Conservation (phyloP, 2,329 filamentous ascomycete species). For the Fusarium cicatricum region DNA sequence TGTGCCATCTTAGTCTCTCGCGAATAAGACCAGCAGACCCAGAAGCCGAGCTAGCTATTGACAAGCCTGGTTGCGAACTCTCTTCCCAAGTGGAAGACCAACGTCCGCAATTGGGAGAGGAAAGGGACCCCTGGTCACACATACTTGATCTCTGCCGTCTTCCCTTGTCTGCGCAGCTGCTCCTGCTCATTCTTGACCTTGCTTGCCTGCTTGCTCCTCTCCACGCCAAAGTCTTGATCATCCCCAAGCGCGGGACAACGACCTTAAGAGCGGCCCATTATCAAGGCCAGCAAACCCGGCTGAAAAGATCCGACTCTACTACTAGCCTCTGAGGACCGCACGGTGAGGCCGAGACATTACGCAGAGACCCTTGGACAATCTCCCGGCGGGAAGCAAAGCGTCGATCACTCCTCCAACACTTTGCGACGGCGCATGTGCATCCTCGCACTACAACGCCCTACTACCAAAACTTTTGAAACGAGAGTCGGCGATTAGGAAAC, state of each 20-base stretch:
- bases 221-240: neutral
- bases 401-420: conserved; percentile 7
- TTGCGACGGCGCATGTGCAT: conserved; percentile 2
- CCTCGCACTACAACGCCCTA: conserved; percentile 2
- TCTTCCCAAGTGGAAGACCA: conserved; percentile 10
- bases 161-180: conserved; percentile 6
- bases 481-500: conserved; percentile 2
- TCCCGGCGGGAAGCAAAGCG: neutral
- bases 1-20: conserved; percentile 2
- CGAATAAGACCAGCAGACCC: conserved; percentile 19
- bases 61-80: conserved; percentile 24
- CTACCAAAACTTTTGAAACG: neutral
- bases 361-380: conserved; percentile 25
- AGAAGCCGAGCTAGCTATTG: conserved; percentile 7
- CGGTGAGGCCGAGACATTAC: conserved; percentile 27
- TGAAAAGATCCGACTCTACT: neutral
- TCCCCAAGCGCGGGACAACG: conserved; percentile 17
- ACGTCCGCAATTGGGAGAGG: neutral
- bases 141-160: conserved; percentile 5
- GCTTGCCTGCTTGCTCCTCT: conserved; percentile 3
- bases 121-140: conserved; percentile 20
- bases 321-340: conserved; percentile 1
- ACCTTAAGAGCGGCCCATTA: conserved; percentile 29
- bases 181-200: neutral
- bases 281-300: conserved; percentile 13